These are phyloP conservation scores for Colletotrichum sp. DNA, from an alignment of 2,329 filamentous ascomycete species.

Conservation along the genomic window DNA sequence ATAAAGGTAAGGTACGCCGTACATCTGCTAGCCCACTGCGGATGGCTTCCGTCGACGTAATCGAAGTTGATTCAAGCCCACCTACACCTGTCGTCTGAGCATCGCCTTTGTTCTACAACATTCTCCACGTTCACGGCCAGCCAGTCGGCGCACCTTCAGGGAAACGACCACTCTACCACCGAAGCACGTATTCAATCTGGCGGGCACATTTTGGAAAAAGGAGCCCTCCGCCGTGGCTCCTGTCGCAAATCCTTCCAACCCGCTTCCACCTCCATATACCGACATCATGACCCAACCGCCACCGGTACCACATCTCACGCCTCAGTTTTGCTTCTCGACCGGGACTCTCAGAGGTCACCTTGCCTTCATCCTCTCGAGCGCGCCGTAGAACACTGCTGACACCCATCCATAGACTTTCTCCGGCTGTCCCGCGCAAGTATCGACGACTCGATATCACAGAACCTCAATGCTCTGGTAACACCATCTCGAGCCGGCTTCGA, in stretches of 20 bases:
- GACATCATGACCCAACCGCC: constrained; percentile 52
- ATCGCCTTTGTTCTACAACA: not conserved
- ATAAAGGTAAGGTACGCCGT: not conserved
- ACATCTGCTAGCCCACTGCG: not conserved
- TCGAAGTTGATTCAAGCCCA: not conserved
- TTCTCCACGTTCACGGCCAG: not conserved
- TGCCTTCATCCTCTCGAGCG: not conserved
- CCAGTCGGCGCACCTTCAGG: not conserved
- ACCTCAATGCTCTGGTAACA: constrained; percentile 86
- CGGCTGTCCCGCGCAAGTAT: constrained; percentile 82
- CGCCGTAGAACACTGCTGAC: not conserved
- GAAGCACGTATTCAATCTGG: constrained; percentile 42
- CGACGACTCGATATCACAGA: constrained; percentile 93
- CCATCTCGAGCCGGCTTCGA: constrained; percentile 78
- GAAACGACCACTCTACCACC: not conserved
- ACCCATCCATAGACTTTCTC: constrained; percentile 74
- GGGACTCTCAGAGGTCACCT: constrained; percentile 68
- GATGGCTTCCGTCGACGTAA: not conserved
- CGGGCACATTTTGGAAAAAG: constrained; percentile 53
- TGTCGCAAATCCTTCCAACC: constrained; percentile 35
- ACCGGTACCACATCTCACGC: constrained; percentile 62
- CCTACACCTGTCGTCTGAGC: not conserved
- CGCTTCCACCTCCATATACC: constrained; percentile 29
- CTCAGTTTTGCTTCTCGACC: constrained; percentile 80
- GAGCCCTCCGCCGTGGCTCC: constrained; percentile 41